Conservation (phyloP, 2,329 filamentous ascomycete species). For the Penicillium paneum region DNA sequence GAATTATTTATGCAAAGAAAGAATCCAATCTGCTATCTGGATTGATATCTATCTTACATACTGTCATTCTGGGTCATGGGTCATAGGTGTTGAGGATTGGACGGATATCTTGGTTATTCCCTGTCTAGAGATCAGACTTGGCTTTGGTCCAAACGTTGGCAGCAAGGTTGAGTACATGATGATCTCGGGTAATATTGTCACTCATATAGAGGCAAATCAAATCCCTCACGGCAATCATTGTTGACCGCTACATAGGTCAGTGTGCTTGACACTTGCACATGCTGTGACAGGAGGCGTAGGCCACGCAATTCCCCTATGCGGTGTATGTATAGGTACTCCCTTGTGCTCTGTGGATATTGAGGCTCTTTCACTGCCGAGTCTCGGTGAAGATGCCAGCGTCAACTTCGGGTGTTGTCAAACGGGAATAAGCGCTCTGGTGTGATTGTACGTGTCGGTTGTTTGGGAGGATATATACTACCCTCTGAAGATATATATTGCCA, state of each 20-base stretch:
- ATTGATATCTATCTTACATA: neutral
- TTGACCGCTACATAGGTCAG: neutral
- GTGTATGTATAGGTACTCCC: neutral
- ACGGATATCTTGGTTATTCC: neutral
- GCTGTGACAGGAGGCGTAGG: neutral
- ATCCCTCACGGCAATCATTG: neutral
- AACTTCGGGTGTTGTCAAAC: neutral
- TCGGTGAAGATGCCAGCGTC: neutral
- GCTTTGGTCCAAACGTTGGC: neutral
- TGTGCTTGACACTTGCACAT: neutral
- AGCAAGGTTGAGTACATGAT: constrained; percentile 1
- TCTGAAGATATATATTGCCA: neutral
- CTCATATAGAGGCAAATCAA: neutral
- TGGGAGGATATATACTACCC: neutral
- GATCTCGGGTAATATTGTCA: constrained; percentile 4
- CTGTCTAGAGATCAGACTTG: neutral
- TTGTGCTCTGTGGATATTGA: neutral
- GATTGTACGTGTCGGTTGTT: neutral
- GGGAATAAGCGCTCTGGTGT: too few species aligned
- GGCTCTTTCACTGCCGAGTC: neutral
- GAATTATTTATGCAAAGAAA: neutral
- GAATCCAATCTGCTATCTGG: neutral
- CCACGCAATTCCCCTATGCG: neutral
- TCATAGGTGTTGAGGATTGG: neutral
- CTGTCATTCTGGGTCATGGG: neutral